Evolutionary conservation across 2,329 filamentous ascomycete species (phyloP).

Genomic region (Sclerotinia glacialis): DNA sequence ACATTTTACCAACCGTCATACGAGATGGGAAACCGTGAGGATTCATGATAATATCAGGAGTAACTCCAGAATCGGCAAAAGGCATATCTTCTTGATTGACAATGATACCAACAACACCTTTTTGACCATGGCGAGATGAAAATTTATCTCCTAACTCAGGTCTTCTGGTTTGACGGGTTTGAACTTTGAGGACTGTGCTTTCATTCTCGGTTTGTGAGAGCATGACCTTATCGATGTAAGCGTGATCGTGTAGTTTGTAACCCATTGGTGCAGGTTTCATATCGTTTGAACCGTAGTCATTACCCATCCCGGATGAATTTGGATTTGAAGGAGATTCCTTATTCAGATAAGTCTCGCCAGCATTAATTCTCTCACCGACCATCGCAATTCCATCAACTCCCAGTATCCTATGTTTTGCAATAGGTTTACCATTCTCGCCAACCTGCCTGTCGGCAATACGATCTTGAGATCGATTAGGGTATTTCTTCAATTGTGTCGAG

Average conservation of each 20-base stretch:
- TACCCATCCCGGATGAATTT: constrained; percentile 66
- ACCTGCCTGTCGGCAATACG: constrained; percentile 60
- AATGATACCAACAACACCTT: constrained; percentile 95
- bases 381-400: constrained; percentile 86
- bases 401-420: constrained; percentile 68
- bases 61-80: constrained; percentile 84
- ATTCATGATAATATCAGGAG: constrained; percentile 99
- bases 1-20: constrained; percentile 98
- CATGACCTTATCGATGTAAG: constrained; percentile 96
- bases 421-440: constrained; percentile 56
- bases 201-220: constrained; percentile 86
- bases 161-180: constrained; percentile 91
- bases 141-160: constrained; percentile 98
- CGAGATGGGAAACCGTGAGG: constrained; percentile 98
- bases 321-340: constrained; percentile 83
- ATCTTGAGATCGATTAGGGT: constrained; percentile 73
- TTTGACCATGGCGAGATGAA: constrained; percentile 96
- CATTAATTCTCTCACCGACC: constrained; percentile 75
- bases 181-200: constrained; percentile 83
- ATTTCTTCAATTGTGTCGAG: constrained; percentile 79
- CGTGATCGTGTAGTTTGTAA: constrained; percentile 80
- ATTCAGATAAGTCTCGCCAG: constrained; percentile 84
- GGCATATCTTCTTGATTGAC: constrained; percentile 96
- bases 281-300: constrained; percentile 61
- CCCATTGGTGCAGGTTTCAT: constrained; percentile 65